Percentiles rank a stretch among this genome's conserved stretches.
Conservation (phyloP, 2,329 filamentous ascomycete genomes). For the Emydomyces testavorans region DNA sequence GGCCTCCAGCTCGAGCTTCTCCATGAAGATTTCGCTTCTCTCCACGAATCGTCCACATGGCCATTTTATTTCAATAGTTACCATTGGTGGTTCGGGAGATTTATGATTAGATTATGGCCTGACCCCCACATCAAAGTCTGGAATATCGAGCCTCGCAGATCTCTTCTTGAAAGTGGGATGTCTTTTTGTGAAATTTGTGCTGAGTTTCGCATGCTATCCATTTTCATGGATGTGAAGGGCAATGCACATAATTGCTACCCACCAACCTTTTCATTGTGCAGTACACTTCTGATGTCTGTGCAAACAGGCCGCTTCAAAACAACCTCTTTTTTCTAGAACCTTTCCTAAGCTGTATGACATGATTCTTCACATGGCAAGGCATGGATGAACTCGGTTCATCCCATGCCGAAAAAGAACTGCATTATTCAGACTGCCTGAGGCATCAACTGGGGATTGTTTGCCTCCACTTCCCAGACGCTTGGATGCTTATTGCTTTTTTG, state of each 20-base stretch:
- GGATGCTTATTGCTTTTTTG: neutral
- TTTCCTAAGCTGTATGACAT: neutral
- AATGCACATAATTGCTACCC: neutral
- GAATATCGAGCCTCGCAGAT: too few relatives aligned
- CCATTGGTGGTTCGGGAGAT: neutral
- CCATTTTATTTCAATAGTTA: neutral
- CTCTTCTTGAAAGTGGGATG: too few relatives aligned
- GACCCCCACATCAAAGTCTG: too few relatives aligned
- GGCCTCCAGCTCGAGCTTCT: neutral
- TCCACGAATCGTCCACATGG: neutral
- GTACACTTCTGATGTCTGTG: neutral
- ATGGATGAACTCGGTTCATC: neutral
- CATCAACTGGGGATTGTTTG: neutral
- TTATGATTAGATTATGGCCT: too few relatives aligned
- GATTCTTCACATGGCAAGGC: constrained; percentile 5
- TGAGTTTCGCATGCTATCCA: too few relatives aligned
- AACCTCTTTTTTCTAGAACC: neutral
- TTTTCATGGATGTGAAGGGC: too few relatives aligned
- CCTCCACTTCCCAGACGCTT: neutral
- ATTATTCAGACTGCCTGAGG: neutral
- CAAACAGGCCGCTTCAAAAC: neutral
- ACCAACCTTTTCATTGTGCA: neutral
- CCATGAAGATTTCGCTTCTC: neutral
- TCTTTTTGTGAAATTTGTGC: too few relatives aligned
- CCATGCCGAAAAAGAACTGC: constrained; percentile 4